These are phyloP conservation scores for Pythium brassicae DNA, from an alignment of 352 stramenopile genomes.

Conservation along the genomic window DNA sequence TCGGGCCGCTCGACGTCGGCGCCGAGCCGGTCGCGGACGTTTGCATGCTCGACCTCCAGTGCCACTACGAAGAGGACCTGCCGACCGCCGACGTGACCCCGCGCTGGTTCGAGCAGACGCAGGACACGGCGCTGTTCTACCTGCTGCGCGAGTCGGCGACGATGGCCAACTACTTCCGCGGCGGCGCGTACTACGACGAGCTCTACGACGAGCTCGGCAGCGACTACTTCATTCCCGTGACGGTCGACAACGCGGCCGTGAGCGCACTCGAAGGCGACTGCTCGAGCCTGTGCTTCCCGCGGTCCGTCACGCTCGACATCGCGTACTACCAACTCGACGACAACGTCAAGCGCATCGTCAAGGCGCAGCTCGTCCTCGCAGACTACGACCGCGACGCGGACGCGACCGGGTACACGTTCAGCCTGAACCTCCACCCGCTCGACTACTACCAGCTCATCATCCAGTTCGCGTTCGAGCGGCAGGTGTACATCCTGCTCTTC, in stretches of 20 bases:
- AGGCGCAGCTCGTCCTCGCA: conserved; percentile 82
- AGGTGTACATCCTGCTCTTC: conserved; percentile 94
- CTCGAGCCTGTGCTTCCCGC: conserved; percentile 89
- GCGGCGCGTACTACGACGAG: conserved; percentile 66
- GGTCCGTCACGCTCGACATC: conserved; percentile 90
- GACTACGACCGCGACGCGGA: conserved; percentile 91
- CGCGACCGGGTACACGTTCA: conserved; percentile 89
- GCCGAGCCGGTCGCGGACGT: conserved; percentile 89
- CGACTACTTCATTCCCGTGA: conserved; percentile 95
- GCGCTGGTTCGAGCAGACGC: conserved; percentile 94
- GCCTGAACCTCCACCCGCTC: conserved; percentile 90
- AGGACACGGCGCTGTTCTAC: conserved; percentile 88
- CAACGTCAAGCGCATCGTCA: conserved; percentile 92
- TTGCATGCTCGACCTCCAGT: conserved; percentile 88
- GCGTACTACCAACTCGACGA: conserved; percentile 93
- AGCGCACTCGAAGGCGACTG: conserved; percentile 84
- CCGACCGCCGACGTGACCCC: conserved; percentile 84
- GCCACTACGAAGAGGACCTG: conserved; percentile 93
- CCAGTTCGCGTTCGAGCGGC: conserved; percentile 93
- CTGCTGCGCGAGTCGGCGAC: conserved; percentile 90
- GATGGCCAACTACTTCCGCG: conserved; percentile 84
- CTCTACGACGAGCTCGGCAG: conserved; percentile 46
- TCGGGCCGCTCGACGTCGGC: conserved; percentile 86
- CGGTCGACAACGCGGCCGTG: conserved; percentile 82
- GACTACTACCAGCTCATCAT: conserved; percentile 95